These are phyloP conservation scores for Chloropicon primus DNA, from an alignment of 139 green algal species.

Conservation along the genomic window DNA sequence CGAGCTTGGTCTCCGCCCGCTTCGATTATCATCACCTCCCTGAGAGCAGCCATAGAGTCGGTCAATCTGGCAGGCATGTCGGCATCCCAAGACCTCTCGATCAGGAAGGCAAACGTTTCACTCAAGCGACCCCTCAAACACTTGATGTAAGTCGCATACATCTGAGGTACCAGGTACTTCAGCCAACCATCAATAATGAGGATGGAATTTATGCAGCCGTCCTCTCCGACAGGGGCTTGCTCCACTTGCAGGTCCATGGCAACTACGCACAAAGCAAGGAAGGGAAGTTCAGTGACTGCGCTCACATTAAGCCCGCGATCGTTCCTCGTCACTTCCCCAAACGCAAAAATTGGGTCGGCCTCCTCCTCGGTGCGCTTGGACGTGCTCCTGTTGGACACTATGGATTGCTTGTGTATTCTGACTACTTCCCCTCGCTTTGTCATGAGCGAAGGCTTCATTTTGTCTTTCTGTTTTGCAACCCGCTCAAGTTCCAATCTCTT, in stretches of 20 bases:
- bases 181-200: neutral
- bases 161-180: neutral
- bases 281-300: neutral
- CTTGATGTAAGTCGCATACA: neutral
- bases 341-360: neutral
- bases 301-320: neutral
- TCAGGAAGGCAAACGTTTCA: neutral
- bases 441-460: neutral
- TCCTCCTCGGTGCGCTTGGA: neutral
- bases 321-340: neutral
- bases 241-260: neutral
- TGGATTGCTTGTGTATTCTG: neutral
- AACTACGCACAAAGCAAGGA: neutral
- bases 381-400: neutral
- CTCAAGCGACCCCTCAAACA: neutral
- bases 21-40: neutral
- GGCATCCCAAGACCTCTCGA: neutral
- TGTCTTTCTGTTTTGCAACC: neutral
- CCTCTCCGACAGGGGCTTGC: neutral
- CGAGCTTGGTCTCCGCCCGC: neutral
- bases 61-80: neutral
- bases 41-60: neutral
- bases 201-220: neutral
- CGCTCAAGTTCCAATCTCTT: neutral
- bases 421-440: neutral